These are phyloP conservation scores for Mediolabrus comicus DNA, from an alignment of 108 stramenopile species.

Conservation along the genomic window DNA sequence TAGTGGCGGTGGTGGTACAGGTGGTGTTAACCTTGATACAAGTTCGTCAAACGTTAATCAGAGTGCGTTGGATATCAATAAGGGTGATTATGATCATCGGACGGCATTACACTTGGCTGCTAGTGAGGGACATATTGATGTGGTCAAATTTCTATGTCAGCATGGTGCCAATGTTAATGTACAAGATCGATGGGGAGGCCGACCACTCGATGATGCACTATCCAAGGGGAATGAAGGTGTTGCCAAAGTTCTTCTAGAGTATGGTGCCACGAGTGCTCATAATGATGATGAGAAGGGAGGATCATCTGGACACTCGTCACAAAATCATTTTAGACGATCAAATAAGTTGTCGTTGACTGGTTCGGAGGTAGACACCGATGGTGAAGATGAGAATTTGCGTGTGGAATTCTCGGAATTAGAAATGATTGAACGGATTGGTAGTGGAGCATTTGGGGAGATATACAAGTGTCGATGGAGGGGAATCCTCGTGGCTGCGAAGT, in stretches of 20 bases:
- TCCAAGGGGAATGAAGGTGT: slow-evolving; percentile 35
- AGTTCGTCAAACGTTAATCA: background rate
- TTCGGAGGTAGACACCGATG: background rate
- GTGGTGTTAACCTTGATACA: background rate
- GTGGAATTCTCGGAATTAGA: slow-evolving; percentile 80
- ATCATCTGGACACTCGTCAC: too few relatives aligned
- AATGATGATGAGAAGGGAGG: too few relatives aligned
- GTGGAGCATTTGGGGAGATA: slow-evolving; percentile 89
- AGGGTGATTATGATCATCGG: slow-evolving; percentile 87
- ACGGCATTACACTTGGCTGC: slow-evolving; percentile 90
- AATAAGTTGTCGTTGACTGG: too few relatives aligned
- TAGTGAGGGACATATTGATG: slow-evolving; percentile 70
- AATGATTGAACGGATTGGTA: slow-evolving; percentile 85
- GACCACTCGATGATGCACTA: slow-evolving; percentile 86
- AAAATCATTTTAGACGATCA: too few relatives aligned
- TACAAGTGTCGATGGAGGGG: slow-evolving; percentile 89
- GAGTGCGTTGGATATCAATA: slow-evolving; percentile 55
- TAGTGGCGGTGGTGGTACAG: background rate
- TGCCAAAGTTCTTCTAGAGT: slow-evolving; percentile 43
- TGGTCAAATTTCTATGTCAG: slow-evolving; percentile 61
- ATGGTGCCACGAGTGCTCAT: slow-evolving; percentile 50
- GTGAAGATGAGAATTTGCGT: slow-evolving; percentile 60
- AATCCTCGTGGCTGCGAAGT: slow-evolving; percentile 86
- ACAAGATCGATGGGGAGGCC: slow-evolving; percentile 83
- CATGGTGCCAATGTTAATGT: slow-evolving; percentile 77